Percentiles rank a stretch among this genome's conserved stretches.
phyloP scores from a whole-genome alignment of 805 yeast species.

The Pichia cabralensis region DNA sequence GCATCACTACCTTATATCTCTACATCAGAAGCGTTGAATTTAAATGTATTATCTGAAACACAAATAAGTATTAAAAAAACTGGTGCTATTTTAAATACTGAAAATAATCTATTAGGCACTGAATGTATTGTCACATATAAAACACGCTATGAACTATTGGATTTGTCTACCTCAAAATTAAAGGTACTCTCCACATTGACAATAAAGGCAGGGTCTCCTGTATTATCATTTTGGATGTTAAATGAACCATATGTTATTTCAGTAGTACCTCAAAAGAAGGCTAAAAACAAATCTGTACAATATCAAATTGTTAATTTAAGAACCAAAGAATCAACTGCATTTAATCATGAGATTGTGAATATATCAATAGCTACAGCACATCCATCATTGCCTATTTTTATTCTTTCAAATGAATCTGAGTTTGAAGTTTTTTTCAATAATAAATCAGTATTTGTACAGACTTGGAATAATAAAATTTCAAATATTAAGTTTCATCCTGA shows the following conservation, averaged over 20 bases:
- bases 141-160: conserved; percentile 8
- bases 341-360: conserved; percentile 1
- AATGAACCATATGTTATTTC: conserved; percentile 5
- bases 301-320: conserved; percentile 2
- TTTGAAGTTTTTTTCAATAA: conserved; percentile 5
- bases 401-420: conserved; percentile 2
- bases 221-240: conserved; percentile 6
- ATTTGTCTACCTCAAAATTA: too few species aligned
- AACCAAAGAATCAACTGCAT: conserved; percentile 4
- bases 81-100: not conserved
- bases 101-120: too few species aligned
- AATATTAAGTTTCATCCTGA: conserved; percentile 14
- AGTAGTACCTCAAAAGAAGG: not conserved
- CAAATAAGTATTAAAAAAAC: not conserved
- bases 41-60: too few species aligned
- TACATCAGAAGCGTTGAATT: too few species aligned
- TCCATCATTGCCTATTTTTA: conserved; percentile 10
- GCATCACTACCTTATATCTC: conserved; percentile 2
- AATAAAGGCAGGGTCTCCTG: too few species aligned
- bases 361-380: conserved; percentile 6
- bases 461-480: not conserved
- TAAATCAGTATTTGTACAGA: conserved; percentile 5
- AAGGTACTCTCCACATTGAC: too few species aligned
- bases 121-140: conserved; percentile 2
- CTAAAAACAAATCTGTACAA: not conserved